Percentiles rank a stretch among this genome's conserved stretches.
These are phyloP conservation scores for Entelexis paramagnoliae DNA, from an alignment of 1,139 yeast genomes.

Conservation along the genomic window DNA sequence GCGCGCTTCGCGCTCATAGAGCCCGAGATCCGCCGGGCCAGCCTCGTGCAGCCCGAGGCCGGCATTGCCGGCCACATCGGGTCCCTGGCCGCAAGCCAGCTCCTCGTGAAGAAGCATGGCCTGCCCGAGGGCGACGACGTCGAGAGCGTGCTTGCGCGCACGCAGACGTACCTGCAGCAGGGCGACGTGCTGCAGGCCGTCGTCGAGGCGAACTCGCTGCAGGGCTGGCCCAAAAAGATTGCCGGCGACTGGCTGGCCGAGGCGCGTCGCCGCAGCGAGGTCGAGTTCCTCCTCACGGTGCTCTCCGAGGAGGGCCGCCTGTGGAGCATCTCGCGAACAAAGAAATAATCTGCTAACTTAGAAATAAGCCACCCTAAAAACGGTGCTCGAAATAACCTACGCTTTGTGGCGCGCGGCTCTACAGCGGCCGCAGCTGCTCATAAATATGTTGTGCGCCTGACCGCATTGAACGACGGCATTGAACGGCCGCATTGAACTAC, in stretches of 20 bases:
- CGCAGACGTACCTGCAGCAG: conserved; percentile 61
- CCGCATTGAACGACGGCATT: too few relatives aligned
- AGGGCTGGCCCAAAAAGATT: conserved; percentile 87
- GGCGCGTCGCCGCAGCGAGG: conserved; percentile 81
- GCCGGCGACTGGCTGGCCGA: conserved; percentile 87
- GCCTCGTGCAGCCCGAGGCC: conserved; percentile 86
- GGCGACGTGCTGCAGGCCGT: conserved; percentile 82
- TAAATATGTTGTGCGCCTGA: too few relatives aligned
- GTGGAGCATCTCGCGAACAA: conserved; percentile 20
- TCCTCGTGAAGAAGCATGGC: conserved; percentile 57
- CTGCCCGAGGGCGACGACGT: conserved; percentile 70
- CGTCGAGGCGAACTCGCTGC: conserved; percentile 78
- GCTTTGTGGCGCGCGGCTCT: too few relatives aligned
- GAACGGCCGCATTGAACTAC: too few relatives aligned
- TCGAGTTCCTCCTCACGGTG: conserved; percentile 63
- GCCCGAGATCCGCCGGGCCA: conserved; percentile 82
- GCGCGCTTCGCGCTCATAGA: conserved; percentile 68
- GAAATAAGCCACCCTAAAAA: not conserved
- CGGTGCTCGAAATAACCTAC: not conserved
- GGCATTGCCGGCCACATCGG: conserved; percentile 88
- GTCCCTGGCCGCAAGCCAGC: conserved; percentile 63
- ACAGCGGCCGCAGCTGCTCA: too few relatives aligned
- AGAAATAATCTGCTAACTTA: not conserved
- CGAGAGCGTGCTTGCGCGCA: conserved; percentile 81
- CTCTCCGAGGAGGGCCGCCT: conserved; percentile 46